Conservation (phyloP, 169 alveolate genomes). For the Perkinsus chesapeaki region DNA sequence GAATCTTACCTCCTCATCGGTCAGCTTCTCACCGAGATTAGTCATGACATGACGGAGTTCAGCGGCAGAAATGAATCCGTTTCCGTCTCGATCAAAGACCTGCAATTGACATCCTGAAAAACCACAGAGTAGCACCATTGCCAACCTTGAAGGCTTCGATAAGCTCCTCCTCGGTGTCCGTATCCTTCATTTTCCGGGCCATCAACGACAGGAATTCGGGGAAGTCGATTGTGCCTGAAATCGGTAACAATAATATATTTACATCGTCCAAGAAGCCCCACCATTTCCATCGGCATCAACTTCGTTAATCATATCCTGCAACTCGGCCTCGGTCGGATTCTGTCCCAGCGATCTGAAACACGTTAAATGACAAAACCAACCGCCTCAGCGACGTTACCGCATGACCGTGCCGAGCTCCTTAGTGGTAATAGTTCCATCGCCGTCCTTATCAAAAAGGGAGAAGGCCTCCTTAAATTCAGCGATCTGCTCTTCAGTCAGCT, state of each 20-base stretch:
- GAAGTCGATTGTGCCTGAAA: constrained; percentile 87
- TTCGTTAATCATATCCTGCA: constrained; percentile 88
- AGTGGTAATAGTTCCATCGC: constrained; percentile 96
- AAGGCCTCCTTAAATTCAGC: constrained; percentile 99
- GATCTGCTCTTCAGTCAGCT: constrained; percentile 96
- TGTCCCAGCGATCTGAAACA: constrained; percentile 73
- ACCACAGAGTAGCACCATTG: too few species aligned
- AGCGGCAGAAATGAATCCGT: constrained; percentile 87
- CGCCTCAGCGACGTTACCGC: constrained; percentile 64
- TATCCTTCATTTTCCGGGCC: constrained; percentile 99
- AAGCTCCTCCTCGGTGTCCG: constrained; percentile 97
- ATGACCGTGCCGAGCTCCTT: constrained; percentile 92
- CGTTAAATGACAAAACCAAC: not conserved
- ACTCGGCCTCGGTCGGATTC: constrained; percentile 94
- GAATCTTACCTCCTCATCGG: constrained; percentile 81
- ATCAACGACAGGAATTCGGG: constrained; percentile 97
- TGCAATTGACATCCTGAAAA: not conserved
- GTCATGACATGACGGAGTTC: constrained; percentile 95
- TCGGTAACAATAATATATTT: constrained; percentile 10
- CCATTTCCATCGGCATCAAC: constrained; percentile 89
- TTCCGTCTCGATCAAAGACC: constrained; percentile 96
- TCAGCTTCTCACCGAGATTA: constrained; percentile 88
- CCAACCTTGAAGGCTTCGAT: constrained; percentile 92
- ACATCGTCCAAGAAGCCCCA: not conserved
- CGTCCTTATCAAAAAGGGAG: constrained; percentile 98